A percentile compares a stretch with the other conserved stretches of the same genome.
Conservation (phyloP, 192 early-diverging fungal species). For the Umbelopsis isabellina region DNA sequence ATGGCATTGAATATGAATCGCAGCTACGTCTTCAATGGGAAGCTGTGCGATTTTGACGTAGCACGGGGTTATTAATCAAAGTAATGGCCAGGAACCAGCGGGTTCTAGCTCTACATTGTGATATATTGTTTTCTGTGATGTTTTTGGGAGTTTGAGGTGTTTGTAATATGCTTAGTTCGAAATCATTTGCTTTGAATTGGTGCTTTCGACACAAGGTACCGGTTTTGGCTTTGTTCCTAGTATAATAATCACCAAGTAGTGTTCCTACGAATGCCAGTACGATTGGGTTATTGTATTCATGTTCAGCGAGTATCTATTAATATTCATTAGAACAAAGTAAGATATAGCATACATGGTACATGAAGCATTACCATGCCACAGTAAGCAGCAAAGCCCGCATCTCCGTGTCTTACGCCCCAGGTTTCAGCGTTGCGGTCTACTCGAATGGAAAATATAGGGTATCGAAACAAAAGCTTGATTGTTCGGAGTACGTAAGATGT, state of each 20-base stretch:
- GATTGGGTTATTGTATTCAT: conserved; percentile 43
- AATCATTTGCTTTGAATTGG: neutral
- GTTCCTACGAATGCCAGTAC: conserved; percentile 31
- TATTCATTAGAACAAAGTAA: neutral
- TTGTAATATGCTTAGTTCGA: neutral
- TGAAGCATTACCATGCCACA: conserved; percentile 41
- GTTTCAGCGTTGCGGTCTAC: conserved; percentile 44
- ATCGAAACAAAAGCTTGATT: conserved; percentile 36
- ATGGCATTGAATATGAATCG: no score
- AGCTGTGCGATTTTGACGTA: neutral
- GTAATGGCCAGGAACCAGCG: conserved; percentile 42
- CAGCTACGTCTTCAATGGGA: neutral
- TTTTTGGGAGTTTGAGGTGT: neutral
- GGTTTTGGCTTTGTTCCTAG: neutral
- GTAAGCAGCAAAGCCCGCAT: conserved; percentile 42
- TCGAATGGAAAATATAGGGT: conserved; percentile 37
- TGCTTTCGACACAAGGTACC: conserved; percentile 15
- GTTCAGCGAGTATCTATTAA: conserved; percentile 32
- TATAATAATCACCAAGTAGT: conserved; percentile 8
- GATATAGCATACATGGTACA: neutral
- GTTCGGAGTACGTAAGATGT: conserved; percentile 40
- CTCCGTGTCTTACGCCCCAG: conserved; percentile 42
- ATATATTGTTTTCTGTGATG: neutral
- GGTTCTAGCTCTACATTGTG: conserved; percentile 23
- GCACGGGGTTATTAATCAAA: conserved; percentile 36